Percentiles rank a stretch among this genome's conserved stretches.
phyloP scores from a whole-genome alignment of 2,329 filamentous ascomycete species.

The Phialocephala sp. region DNA sequence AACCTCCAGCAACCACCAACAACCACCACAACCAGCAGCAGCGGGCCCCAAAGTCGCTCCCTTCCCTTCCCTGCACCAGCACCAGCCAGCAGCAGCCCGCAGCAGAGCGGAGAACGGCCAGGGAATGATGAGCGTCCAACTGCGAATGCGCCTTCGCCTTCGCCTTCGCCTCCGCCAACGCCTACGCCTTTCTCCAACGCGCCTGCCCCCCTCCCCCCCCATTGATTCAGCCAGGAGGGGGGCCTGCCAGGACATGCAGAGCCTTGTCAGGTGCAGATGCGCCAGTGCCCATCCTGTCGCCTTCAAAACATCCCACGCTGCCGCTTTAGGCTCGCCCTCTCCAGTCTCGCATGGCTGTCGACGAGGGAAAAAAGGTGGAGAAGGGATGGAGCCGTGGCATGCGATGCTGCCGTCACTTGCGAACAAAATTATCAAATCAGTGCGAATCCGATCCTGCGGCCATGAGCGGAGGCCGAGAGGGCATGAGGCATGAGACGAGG shows the following conservation, averaged over 20 bases:
- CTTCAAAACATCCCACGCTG: slow-evolving; percentile 36
- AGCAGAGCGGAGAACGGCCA: too few species aligned
- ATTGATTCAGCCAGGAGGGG: not conserved
- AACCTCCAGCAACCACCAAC: too few species aligned
- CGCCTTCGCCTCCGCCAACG: too few species aligned
- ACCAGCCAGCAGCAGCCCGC: too few species aligned
- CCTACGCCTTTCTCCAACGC: not conserved
- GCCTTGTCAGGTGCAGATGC: slow-evolving; percentile 8
- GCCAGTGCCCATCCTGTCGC: slow-evolving; percentile 6
- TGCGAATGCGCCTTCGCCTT: too few species aligned
- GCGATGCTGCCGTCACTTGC: not conserved
- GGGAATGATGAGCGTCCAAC: too few species aligned
- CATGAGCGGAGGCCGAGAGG: not conserved
- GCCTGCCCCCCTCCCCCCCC: too few species aligned
- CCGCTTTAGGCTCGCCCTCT: slow-evolving; percentile 24
- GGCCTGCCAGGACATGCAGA: slow-evolving; percentile 3
- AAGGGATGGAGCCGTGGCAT: not conserved
- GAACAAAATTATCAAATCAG: not conserved
- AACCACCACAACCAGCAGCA: too few species aligned
- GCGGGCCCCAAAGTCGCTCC: too few species aligned
- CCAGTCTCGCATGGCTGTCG: not conserved
- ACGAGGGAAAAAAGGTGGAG: not conserved
- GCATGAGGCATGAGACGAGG: not conserved
- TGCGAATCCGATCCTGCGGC: not conserved
- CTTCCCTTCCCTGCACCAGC: too few species aligned